Evolutionary conservation across 768 basidiomycete genomes (phyloP), one percentile per base, ranked within the genome.

Genomic region (Paxillus rubicundulus): DNA sequence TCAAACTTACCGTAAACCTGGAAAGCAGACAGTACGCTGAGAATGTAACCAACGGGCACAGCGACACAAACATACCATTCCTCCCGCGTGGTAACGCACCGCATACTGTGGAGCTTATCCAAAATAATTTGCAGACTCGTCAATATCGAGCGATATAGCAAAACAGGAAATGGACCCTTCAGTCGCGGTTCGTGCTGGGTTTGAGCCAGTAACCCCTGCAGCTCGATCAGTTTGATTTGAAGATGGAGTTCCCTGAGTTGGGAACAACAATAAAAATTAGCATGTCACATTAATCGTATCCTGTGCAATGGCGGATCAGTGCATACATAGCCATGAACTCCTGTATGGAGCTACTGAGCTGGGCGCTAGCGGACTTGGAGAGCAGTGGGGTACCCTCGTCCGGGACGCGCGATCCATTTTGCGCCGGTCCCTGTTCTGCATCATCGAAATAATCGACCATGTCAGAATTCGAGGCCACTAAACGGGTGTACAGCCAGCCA

Each of bases 51-150:
- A 3, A 18, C 3, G 21, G 32, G 38, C 12, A 36, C n/a, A 21
- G 28, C 16, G 38, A 54, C 32, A 27, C 43, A 38, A 42, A 67
- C 81, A 49, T 47, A 89, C 94, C 95, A 98, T 74, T 96, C 93
- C 68, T 96, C 91, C 37, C 92, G 80, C 0, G 92, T 93, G 5
- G 91, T 97, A n/a, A 98, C 95, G 66, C 92, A 95, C 27, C 95
- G 82, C 89, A 98, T 97, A 58, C 91, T 90, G 67, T 98, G 97
- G 51, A 99, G 71, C 64, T 82, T 86, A 62, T 95, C 93, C 55
- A 96, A 71, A 30, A 95, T 92, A 1, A 83, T 84, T 67, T 96
- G 92, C 56, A 93, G 62, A 60, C 89, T 88, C 1, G 84, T 86
- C 70, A 93, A 73, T 56, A 93, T 83, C 7, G 86, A 83, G 12